Conservation (phyloP, 805 yeast genomes). For the Scheffersomyces amazonensis region DNA sequence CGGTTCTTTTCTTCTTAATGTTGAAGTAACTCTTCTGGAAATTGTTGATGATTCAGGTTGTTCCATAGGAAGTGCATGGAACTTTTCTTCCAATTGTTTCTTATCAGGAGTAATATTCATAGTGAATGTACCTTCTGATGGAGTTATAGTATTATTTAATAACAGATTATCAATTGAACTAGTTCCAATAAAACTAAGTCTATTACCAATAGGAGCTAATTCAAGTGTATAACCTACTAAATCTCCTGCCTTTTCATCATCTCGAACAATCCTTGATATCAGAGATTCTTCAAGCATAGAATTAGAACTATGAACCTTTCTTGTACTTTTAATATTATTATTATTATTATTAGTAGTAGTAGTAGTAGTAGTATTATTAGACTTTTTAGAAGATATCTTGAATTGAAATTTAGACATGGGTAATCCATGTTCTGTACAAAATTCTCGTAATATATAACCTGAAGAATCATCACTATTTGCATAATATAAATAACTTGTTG, state of each 20-base stretch:
- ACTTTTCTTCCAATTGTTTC: conserved; percentile 16
- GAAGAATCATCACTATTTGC: conserved; percentile 10
- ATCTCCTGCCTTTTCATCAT: conserved; percentile 10
- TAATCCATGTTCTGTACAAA: conserved; percentile 28
- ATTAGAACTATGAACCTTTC: too few species aligned
- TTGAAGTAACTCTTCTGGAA: not conserved
- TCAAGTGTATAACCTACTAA: conserved; percentile 14
- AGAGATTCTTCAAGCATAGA: not conserved
- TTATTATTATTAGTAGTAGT: not conserved
- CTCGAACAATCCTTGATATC: conserved; percentile 4
- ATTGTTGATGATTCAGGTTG: not conserved
- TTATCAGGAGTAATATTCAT: conserved; percentile 15
- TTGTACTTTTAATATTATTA: not conserved
- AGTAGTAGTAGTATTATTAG: not conserved
- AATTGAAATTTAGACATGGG: conserved; percentile 24
- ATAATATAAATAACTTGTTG: not conserved
- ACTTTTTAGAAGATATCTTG: conserved; percentile 3
- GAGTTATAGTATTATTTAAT: conserved; percentile 25
- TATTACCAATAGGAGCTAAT: conserved; percentile 13
- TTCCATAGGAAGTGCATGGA: conserved; percentile 1
- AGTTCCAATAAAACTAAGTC: conserved; percentile 2
- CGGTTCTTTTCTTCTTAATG: not conserved
- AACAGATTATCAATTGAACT: conserved; percentile 7
- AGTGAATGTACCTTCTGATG: conserved; percentile 22
- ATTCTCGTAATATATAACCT: conserved; percentile 20